A percentile compares a stretch with the other conserved stretches of the same genome.
Conservation (phyloP, 805 yeast species). For the Candida sanyiensis region DNA sequence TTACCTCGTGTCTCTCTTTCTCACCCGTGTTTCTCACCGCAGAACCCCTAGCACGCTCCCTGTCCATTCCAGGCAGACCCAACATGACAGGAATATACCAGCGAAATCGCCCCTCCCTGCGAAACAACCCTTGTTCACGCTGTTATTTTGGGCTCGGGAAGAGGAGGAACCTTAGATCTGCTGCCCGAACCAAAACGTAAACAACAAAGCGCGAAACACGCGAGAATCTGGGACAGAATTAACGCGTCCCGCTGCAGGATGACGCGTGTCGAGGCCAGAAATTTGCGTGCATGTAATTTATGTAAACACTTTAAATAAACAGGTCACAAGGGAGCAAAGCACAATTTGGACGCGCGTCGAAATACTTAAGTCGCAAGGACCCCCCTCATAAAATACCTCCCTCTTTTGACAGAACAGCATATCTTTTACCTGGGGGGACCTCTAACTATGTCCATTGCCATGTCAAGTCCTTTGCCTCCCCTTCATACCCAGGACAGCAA, state of each 20-base stretch:
- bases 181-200: slow-evolving; percentile 9
- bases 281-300: slow-evolving; percentile 5
- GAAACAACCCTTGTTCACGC: not conserved
- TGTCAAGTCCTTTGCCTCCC: slow-evolving; percentile 9
- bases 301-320: slow-evolving; percentile 11
- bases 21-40: no score
- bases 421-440: not conserved
- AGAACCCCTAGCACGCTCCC: no score
- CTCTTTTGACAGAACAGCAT: no score
- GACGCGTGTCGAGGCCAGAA: not conserved
- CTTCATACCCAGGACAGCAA: not conserved
- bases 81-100: no score
- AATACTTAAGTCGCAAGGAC: not conserved
- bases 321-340: slow-evolving; percentile 1
- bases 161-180: not conserved
- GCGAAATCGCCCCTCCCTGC: no score
- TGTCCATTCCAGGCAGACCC: no score
- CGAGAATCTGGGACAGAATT: not conserved
- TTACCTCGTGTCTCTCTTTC: no score
- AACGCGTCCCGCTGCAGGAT: not conserved
- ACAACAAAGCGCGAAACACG: slow-evolving; percentile 8
- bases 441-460: slow-evolving; percentile 5
- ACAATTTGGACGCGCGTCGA: not conserved
- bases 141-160: not conserved
- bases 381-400: not conserved